These are phyloP conservation scores for Alternaria hordeiaustralica DNA, from an alignment of 2,329 filamentous ascomycete genomes.

Conservation along the genomic window DNA sequence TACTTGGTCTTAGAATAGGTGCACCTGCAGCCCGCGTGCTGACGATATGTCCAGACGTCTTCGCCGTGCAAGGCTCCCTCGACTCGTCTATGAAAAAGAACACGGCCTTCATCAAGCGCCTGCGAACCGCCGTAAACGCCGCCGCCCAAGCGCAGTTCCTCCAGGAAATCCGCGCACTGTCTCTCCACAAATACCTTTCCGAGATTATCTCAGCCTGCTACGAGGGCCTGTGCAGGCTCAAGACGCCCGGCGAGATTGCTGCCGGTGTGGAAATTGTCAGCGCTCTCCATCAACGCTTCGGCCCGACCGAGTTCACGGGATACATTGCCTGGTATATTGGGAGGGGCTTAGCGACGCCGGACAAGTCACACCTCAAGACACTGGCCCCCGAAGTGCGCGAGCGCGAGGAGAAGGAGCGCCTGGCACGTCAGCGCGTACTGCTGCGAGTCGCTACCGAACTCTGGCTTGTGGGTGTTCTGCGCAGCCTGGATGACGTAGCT, in stretches of 20 bases:
- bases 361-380: slow-evolving; percentile 81
- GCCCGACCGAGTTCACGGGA: slow-evolving; percentile 86
- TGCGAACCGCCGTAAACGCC: slow-evolving; percentile 85
- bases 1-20: slow-evolving; percentile 50
- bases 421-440: slow-evolving; percentile 83
- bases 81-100: slow-evolving; percentile 98
- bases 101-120: slow-evolving; percentile 94
- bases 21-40: slow-evolving; percentile 15
- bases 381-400: slow-evolving; percentile 83
- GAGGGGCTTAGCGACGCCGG: slow-evolving; percentile 87
- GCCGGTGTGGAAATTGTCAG: slow-evolving; percentile 92
- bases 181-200: slow-evolving; percentile 93
- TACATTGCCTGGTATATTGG: slow-evolving; percentile 92
- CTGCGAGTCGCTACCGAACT: slow-evolving; percentile 91
- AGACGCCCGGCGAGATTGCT: slow-evolving; percentile 88
- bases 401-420: slow-evolving; percentile 92
- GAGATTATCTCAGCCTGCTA: slow-evolving; percentile 97
- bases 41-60: slow-evolving; percentile 67
- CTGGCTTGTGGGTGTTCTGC: slow-evolving; percentile 89
- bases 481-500: slow-evolving; percentile 76
- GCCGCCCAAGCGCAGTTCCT: slow-evolving; percentile 83
- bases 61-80: slow-evolving; percentile 77
- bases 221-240: slow-evolving; percentile 90
- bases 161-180: slow-evolving; percentile 87
- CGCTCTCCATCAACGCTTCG: slow-evolving; percentile 94